A percentile compares a stretch with the other conserved stretches of the same genome.
These are phyloP conservation scores for Hordeum vulgare DNA, from an alignment of 176 grass and related monocot genomes.

Conservation along the genomic window DNA sequence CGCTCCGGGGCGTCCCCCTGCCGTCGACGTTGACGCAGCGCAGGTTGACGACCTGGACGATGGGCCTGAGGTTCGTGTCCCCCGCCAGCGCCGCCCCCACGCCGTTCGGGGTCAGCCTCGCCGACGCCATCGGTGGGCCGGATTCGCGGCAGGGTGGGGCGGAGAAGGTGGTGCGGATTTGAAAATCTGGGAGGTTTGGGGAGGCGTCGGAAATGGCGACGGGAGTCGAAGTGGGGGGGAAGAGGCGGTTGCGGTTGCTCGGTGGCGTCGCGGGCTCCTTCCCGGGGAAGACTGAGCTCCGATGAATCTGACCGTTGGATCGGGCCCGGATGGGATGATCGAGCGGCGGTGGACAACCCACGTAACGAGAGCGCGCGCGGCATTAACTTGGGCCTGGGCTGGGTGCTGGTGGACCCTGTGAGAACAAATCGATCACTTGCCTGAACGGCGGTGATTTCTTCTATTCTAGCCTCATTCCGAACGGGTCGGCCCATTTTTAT, in stretches of 20 bases:
- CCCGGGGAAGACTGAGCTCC: neutral
- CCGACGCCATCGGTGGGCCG: conserved; percentile 5
- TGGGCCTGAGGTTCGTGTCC: conserved; percentile 55
- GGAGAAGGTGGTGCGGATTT: neutral
- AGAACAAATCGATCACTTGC: no score
- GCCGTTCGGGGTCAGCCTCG: conserved; percentile 54
- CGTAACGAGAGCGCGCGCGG: neutral
- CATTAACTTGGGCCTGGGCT: neutral
- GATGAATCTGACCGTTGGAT: neutral
- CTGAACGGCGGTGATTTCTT: no score
- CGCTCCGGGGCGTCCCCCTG: neutral
- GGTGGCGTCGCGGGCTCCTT: neutral
- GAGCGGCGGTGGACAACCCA: neutral
- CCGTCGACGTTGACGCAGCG: conserved; percentile 33
- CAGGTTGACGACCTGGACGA: conserved; percentile 68
- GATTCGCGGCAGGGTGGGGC: neutral
- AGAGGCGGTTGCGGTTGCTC: conserved; percentile 14
- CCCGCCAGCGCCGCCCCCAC: conserved; percentile 41
- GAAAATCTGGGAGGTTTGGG: neutral
- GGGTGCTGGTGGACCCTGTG: neutral
- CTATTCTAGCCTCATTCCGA: no score
- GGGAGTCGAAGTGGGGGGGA: neutral
- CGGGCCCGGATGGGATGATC: neutral
- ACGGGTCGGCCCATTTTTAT: no score
- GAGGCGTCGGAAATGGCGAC: neutral